A percentile compares a stretch with the other conserved stretches of the same genome.
Conservation (phyloP, 805 yeast genomes). For the Barnettozyma sp. region DNA sequence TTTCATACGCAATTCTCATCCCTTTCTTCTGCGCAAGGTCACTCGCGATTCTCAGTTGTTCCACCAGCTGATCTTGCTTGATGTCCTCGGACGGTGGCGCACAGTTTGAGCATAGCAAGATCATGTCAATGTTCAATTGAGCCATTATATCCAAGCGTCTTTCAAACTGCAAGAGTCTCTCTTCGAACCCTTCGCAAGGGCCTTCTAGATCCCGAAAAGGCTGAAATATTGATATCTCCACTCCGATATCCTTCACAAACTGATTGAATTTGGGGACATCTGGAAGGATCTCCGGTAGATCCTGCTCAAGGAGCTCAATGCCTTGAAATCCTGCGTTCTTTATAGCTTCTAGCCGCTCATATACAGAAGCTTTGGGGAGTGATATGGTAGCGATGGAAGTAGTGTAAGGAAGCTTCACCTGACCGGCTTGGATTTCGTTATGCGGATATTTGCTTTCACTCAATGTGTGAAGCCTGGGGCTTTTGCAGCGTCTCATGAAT, state of each 20-base stretch:
- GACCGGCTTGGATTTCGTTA: not conserved
- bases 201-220: slow-evolving; percentile 12
- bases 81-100: not conserved
- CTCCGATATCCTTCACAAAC: not conserved
- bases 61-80: not conserved
- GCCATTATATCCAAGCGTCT: slow-evolving; percentile 5
- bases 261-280: slow-evolving; percentile 2
- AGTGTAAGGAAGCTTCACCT: slow-evolving; percentile 1
- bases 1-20: slow-evolving; percentile 26
- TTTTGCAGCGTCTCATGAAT: too few relatives aligned
- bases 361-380: slow-evolving; percentile 6
- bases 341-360: slow-evolving; percentile 1
- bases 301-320: slow-evolving; percentile 9
- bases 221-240: slow-evolving; percentile 9
- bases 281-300: slow-evolving; percentile 3
- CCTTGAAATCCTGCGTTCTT: slow-evolving; percentile 6
- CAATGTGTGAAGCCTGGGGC: too few relatives aligned
- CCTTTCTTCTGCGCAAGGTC: slow-evolving; percentile 7
- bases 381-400: slow-evolving; percentile 8
- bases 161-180: not conserved
- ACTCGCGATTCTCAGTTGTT: slow-evolving; percentile 4
- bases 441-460: too few relatives aligned
- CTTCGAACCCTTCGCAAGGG: not conserved
- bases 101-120: slow-evolving; percentile 7
- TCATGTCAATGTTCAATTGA: slow-evolving; percentile 1